Conservation (phyloP, 2,329 filamentous ascomycete genomes). For the Talaromyces atroroseus region DNA sequence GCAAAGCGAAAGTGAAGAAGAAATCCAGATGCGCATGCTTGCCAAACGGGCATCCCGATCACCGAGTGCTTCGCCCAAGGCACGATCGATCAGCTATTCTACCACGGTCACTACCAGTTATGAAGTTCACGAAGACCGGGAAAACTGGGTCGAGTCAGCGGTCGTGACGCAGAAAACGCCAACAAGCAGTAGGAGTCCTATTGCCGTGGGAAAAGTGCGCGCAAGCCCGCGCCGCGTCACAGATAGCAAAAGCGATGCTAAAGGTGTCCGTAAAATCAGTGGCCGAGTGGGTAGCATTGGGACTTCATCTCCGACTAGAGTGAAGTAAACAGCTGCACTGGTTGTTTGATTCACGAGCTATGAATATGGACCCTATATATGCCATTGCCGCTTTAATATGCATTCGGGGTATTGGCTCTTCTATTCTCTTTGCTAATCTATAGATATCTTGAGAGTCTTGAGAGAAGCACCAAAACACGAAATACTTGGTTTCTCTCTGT, state of each 20-base stretch:
- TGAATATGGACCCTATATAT: slow-evolving; percentile 11
- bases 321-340: slow-evolving; percentile 22
- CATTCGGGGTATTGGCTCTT: slow-evolving; percentile 9
- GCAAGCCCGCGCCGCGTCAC: slow-evolving; percentile 44
- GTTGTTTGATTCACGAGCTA: slow-evolving; percentile 8
- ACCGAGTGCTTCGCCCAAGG: slow-evolving; percentile 57
- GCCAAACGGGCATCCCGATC: slow-evolving; percentile 61
- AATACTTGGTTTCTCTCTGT: neutral
- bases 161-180: slow-evolving; percentile 48
- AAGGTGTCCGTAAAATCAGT: slow-evolving; percentile 43
- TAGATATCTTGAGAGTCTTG: slow-evolving; percentile 6
- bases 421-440: slow-evolving; percentile 6
- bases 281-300: slow-evolving; percentile 41
- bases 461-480: neutral
- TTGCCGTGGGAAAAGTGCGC: slow-evolving; percentile 60
- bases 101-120: slow-evolving; percentile 61
- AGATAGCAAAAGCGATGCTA: slow-evolving; percentile 34
- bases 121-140: slow-evolving; percentile 59
- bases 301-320: slow-evolving; percentile 24
- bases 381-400: slow-evolving; percentile 1
- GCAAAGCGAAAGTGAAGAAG: slow-evolving; percentile 69
- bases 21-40: slow-evolving; percentile 70
- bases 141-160: slow-evolving; percentile 53
- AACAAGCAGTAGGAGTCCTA: slow-evolving; percentile 42
- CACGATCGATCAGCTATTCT: slow-evolving; percentile 68